phyloP scores from a whole-genome alignment of 768 basidiomycete species.

The Russula griseocarnosa region DNA sequence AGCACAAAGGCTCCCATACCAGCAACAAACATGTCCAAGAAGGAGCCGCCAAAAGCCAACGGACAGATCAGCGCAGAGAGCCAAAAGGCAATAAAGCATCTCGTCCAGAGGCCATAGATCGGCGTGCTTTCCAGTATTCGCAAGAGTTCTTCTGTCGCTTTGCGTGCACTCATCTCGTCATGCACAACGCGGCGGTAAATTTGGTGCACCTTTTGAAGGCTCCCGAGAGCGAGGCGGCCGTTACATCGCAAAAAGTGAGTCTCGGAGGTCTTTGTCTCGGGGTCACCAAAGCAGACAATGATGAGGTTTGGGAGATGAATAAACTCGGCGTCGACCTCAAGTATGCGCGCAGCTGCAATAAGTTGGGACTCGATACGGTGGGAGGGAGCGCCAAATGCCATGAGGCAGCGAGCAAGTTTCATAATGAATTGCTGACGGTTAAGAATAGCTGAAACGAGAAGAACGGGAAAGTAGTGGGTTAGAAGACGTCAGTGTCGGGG shows the following conservation, averaged over 20 bases:
- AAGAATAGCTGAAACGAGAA: slow-evolving; percentile 53
- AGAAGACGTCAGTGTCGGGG: slow-evolving; percentile 6
- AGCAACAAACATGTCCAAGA: slow-evolving; percentile 81
- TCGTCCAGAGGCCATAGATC: slow-evolving; percentile 56
- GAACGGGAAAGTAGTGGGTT: not conserved
- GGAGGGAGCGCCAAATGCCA: slow-evolving; percentile 90
- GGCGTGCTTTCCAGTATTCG: slow-evolving; percentile 59
- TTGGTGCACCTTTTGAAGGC: slow-evolving; percentile 77
- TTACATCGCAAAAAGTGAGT: slow-evolving; percentile 83
- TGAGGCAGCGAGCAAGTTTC: slow-evolving; percentile 79
- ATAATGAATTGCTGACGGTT: slow-evolving; percentile 83
- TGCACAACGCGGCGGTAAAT: slow-evolving; percentile 87
- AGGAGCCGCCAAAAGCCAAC: slow-evolving; percentile 78
- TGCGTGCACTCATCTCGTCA: slow-evolving; percentile 82
- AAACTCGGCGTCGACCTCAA: slow-evolving; percentile 89
- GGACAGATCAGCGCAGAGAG: slow-evolving; percentile 78
- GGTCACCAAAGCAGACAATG: slow-evolving; percentile 86
- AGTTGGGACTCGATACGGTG: slow-evolving; percentile 94
- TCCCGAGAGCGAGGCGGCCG: slow-evolving; percentile 76
- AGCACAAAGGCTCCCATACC: slow-evolving; percentile 65
- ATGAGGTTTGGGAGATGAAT: slow-evolving; percentile 79
- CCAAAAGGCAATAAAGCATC: slow-evolving; percentile 65
- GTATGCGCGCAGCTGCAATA: slow-evolving; percentile 78
- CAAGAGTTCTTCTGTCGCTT: slow-evolving; percentile 62
- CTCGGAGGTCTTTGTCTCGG: slow-evolving; percentile 83